These are phyloP conservation scores for Colletotrichum abscissum DNA, from an alignment of 2,329 filamentous ascomycete species.

Conservation along the genomic window DNA sequence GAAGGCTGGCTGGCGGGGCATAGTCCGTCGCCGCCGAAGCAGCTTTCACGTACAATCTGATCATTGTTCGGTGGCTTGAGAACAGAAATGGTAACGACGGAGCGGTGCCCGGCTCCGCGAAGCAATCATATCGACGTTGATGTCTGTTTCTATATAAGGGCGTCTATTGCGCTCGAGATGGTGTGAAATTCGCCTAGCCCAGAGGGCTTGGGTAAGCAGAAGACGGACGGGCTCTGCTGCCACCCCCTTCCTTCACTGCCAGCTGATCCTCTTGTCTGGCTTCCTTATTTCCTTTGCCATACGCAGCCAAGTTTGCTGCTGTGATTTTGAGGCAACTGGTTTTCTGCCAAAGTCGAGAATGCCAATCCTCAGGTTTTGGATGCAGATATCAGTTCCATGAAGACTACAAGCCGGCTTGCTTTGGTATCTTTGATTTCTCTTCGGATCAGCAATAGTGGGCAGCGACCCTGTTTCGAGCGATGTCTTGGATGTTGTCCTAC, in stretches of 20 bases:
- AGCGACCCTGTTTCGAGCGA: not conserved
- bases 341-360: not conserved
- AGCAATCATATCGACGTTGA: not conserved
- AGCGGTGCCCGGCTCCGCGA: not conserved
- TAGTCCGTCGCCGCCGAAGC: too few relatives aligned
- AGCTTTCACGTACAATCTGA: too few relatives aligned
- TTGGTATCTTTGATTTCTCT: not conserved
- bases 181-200: not conserved
- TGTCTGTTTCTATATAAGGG: not conserved
- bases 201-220: not conserved
- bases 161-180: not conserved
- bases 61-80: not conserved
- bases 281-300: not conserved
- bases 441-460: not conserved
- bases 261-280: not conserved
- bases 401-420: not conserved
- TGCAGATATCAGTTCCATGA: not conserved
- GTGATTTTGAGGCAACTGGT: not conserved
- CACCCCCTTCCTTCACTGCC: not conserved
- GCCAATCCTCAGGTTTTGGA: not conserved
- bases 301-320: not conserved
- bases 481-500: not conserved
- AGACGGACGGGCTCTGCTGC: not conserved
- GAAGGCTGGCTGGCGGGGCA: not conserved
- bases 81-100: not conserved